These are phyloP conservation scores for Cryphonectria parasitica DNA, from an alignment of 2,329 filamentous ascomycete species.

Conservation along the genomic window DNA sequence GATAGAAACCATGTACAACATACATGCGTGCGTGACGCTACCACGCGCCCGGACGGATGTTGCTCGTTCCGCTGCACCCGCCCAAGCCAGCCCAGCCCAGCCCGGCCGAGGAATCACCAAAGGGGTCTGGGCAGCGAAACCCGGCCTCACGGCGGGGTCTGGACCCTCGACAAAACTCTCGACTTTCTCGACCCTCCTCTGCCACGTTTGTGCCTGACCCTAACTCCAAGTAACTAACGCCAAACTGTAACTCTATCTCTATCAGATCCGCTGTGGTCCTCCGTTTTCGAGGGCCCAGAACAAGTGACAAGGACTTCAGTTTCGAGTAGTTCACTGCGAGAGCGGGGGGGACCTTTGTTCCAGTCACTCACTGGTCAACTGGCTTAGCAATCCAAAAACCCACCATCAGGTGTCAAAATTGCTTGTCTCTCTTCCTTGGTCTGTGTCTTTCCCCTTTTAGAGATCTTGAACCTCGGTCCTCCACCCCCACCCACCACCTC, in stretches of 20 bases:
- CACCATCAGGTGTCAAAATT: not conserved
- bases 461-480: conserved; percentile 48
- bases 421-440: not conserved
- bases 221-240: not conserved
- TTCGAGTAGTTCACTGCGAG: not conserved
- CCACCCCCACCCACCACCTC: conserved; percentile 50
- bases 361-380: not conserved
- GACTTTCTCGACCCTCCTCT: not conserved
- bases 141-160: not conserved
- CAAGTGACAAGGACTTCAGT: not conserved
- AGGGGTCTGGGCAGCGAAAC: not conserved
- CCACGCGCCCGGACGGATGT: conserved; percentile 2
- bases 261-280: not conserved
- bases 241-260: not conserved
- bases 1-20: too few species aligned
- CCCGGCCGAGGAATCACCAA: not conserved
- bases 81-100: not conserved
- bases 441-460: conserved; percentile 30
- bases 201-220: not conserved
- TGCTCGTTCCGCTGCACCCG: conserved; percentile 20
- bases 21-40: too few species aligned
- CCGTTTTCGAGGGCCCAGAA: not conserved
- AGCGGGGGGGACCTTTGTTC: not conserved
- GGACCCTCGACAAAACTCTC: not conserved
- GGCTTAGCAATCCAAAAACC: not conserved